Evolutionary conservation across 2,329 filamentous ascomycete genomes (phyloP), one percentile per base, ranked within the genome.

Genomic region (Xylaria sp.): DNA sequence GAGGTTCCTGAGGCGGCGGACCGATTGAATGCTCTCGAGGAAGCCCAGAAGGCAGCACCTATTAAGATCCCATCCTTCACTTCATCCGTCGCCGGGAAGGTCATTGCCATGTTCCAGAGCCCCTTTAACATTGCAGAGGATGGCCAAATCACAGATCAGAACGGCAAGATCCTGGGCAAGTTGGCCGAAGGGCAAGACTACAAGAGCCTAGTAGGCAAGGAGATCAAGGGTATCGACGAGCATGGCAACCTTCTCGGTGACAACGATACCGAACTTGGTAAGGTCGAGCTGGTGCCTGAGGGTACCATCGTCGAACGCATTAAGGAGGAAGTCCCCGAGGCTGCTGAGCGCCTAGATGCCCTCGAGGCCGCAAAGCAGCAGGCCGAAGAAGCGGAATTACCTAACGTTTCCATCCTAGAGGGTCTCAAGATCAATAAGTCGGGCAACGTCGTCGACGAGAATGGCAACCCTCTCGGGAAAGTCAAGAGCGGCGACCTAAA

Each of bases 241-340:
- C 82, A 89, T 77, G 89, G 89, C n/a, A 88, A 90, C 74, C 87
- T 91, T 61, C 85, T 90, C 75, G 89, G 90, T 77, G 88, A 85
- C 77, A 86, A 89, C 51, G 89, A 89, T 28, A 88, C 89, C 33
- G 83, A 91, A 71, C 86, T 91, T 68, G 89, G 89, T 26, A 86
- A 86, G 71, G 88, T 89, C 72, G 82, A 87, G 72, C 78, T 85
- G 6, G 79, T 84, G 1, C 83, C 84, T 20, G 82, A 84, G 74
- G 79, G 80, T 17, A 78, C 80, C 33, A 79, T 81, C 13, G 76
- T 81, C 38, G 78, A 79, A 1, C 77, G 76, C 20, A 77, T 79
- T 54, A 77, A 74, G 63, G 77, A 78, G 3, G 68, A 78, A 56
- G 63, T 79, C 33, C 77, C 77, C 0, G 77, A 78, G 38, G 77